A percentile compares a stretch with the other conserved stretches of the same genome.
phyloP scores from a whole-genome alignment of 176 grass and related monocot species.

The Coix lacrymajobi region DNA sequence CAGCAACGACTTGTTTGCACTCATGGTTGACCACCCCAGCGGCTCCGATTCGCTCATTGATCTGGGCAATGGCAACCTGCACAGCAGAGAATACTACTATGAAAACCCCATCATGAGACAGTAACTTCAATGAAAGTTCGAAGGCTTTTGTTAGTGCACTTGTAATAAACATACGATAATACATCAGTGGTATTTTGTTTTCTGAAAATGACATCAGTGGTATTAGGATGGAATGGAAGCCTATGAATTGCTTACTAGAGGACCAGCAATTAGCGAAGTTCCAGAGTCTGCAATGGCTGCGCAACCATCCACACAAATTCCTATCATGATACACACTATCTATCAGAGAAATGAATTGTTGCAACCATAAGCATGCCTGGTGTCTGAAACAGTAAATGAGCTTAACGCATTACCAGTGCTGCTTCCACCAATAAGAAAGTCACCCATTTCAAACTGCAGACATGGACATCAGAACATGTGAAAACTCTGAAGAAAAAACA shows the following conservation, averaged over 20 bases:
- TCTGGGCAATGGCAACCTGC: slow-evolving; percentile 64
- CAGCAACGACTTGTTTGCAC: slow-evolving; percentile 73
- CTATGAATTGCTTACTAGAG: slow-evolving; percentile 48
- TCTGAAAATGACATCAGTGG: not conserved
- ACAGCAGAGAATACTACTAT: not conserved
- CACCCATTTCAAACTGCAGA: slow-evolving; percentile 86
- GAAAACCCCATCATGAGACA: not conserved
- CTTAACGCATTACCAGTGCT: slow-evolving; percentile 50
- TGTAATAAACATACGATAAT: not conserved
- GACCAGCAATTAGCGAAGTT: slow-evolving; percentile 87
- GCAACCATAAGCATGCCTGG: not conserved
- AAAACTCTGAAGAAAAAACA: not conserved
- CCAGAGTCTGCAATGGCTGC: slow-evolving; percentile 85
- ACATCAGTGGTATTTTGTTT: not conserved
- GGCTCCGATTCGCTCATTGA: slow-evolving; percentile 80
- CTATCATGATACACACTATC: slow-evolving; percentile 23
- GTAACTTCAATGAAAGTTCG: not conserved
- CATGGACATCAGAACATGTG: not conserved
- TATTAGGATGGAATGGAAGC: not conserved
- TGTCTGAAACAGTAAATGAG: not conserved
- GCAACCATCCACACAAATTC: slow-evolving; percentile 79
- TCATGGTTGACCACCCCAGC: slow-evolving; percentile 65
- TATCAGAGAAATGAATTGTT: not conserved
- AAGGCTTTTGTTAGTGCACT: not conserved
- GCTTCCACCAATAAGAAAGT: slow-evolving; percentile 52